These are phyloP conservation scores for Ambrosiella xylebori DNA, from an alignment of 2,329 filamentous ascomycete genomes.

Conservation along the genomic window DNA sequence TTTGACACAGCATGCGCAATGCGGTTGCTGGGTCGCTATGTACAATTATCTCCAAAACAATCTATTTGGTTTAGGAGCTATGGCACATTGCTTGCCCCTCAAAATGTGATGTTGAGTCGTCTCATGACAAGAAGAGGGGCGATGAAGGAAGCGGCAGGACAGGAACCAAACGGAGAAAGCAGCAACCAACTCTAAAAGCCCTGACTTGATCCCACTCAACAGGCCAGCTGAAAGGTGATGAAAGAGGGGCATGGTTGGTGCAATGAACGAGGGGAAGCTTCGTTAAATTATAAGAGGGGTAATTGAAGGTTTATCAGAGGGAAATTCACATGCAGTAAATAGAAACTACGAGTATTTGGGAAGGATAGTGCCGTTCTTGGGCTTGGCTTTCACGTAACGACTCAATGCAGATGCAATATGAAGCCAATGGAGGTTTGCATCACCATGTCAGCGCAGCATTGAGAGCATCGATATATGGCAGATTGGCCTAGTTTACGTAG, in stretches of 20 bases:
- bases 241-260: background rate
- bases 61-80: background rate
- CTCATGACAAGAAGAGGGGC: background rate
- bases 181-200: constrained; percentile 1
- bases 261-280: background rate
- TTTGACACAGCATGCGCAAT: background rate
- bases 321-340: background rate
- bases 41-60: background rate
- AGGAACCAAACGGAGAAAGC: background rate
- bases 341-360: background rate
- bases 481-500: too few relatives aligned
- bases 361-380: background rate
- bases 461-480: too few relatives aligned
- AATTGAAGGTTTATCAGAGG: background rate
- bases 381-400: background rate
- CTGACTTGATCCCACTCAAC: background rate
- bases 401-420: background rate
- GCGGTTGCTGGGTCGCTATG: background rate
- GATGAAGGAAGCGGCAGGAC: background rate
- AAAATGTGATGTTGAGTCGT: background rate
- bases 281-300: background rate
- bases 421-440: background rate
- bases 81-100: background rate
- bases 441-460: background rate
- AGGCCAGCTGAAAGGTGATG: background rate